Evolutionary conservation across 768 basidiomycete genomes (phyloP).

Genomic region (Trametes cinnabarina): DNA sequence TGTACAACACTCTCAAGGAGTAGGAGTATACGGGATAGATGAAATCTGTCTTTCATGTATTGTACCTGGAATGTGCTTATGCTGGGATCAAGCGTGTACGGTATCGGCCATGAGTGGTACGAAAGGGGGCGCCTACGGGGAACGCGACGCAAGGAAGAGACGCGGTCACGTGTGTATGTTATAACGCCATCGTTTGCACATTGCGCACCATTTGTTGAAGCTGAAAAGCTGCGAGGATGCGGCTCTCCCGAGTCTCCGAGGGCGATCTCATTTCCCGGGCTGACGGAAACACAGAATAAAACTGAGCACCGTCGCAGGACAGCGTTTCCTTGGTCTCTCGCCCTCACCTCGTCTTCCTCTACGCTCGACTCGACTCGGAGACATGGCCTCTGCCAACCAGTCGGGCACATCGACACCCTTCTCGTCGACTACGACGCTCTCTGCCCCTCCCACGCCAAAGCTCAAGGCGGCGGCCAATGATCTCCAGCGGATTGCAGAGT

Average conservation of each 20-base stretch:
- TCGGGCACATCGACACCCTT: conserved; percentile 30
- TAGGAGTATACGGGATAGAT: background rate
- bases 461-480: conserved; percentile 27
- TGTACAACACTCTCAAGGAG: conserved; percentile 65
- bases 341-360: background rate
- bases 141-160: background rate
- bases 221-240: background rate
- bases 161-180: conserved; percentile 13
- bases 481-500: conserved; percentile 21
- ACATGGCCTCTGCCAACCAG: conserved; percentile 27
- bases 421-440: conserved; percentile 36
- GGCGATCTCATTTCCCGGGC: background rate
- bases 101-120: background rate
- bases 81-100: no score
- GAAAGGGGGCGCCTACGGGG: conserved; percentile 4
- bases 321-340: background rate
- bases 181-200: conserved; percentile 24
- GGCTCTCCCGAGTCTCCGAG: background rate
- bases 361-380: no score
- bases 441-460: conserved; percentile 30
- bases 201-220: conserved; percentile 8
- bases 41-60: background rate
- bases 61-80: background rate
- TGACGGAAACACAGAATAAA: conserved; percentile 7
- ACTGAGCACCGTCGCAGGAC: background rate